These are phyloP conservation scores for Penicillium sclerotiorum DNA, from an alignment of 2,329 filamentous ascomycete genomes.

Conservation along the genomic window DNA sequence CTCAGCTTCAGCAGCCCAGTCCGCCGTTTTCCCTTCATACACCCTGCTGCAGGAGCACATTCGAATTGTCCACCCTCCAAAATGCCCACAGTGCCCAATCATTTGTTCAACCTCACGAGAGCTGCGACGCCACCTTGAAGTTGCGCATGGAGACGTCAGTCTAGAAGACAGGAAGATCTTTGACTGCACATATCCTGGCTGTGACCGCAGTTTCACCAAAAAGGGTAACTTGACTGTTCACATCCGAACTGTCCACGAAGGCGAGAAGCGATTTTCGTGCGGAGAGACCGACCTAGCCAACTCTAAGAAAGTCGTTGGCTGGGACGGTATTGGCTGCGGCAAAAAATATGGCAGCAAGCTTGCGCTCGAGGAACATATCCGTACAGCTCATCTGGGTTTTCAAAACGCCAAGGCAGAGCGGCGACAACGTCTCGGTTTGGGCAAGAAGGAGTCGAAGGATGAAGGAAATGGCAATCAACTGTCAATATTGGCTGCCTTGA, in stretches of 20 bases:
- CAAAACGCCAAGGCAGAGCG: conserved; percentile 46
- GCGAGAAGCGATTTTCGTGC: conserved; percentile 74
- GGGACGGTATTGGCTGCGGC: conserved; percentile 72
- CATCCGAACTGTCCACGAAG: conserved; percentile 74
- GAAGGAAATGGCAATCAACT: conserved; percentile 14
- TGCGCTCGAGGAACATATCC: conserved; percentile 80
- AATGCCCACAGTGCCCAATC: conserved; percentile 73
- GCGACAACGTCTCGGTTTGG: conserved; percentile 36
- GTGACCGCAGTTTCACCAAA: conserved; percentile 76
- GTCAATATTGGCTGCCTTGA: conserved; percentile 53
- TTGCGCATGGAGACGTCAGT: conserved; percentile 65
- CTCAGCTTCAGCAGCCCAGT: conserved; percentile 19
- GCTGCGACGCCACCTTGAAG: conserved; percentile 76
- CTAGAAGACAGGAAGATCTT: conserved; percentile 67
- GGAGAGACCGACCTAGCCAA: conserved; percentile 65
- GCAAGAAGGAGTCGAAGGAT: conserved; percentile 12
- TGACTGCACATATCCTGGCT: conserved; percentile 65
- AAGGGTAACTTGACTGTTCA: conserved; percentile 82
- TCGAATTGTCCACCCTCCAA: conserved; percentile 69
- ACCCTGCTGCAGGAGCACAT: conserved; percentile 73
- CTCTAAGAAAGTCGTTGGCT: conserved; percentile 62
- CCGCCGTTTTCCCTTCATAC: conserved; percentile 70
- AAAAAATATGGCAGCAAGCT: conserved; percentile 75
- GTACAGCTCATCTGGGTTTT: conserved; percentile 75
- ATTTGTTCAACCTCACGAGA: conserved; percentile 68